Evolutionary conservation across 1,284 basidiomycete species (phyloP).

Genomic region (Microbotryum silenes-acaulis): DNA sequence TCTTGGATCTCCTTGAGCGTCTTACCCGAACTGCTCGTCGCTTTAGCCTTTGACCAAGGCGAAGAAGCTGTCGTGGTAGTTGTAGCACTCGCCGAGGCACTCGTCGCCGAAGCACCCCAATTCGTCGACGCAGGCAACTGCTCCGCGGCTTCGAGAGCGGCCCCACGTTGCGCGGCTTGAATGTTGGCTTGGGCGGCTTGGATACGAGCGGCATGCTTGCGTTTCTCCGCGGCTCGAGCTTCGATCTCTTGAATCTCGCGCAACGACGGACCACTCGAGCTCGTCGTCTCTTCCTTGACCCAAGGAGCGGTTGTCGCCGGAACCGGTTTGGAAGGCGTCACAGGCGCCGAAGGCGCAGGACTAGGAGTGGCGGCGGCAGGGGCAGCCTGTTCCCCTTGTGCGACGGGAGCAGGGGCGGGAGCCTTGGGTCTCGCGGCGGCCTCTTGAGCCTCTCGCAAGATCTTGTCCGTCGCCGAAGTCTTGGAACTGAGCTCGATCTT

Average conservation of each 20-base stretch:
- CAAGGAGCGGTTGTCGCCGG: conserved; percentile 32
- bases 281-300: conserved; percentile 32
- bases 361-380: conserved; percentile 1
- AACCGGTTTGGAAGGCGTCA: conserved; percentile 1
- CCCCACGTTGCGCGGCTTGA: conserved; percentile 42
- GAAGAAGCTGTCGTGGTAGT: conserved; percentile 43
- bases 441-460: too few species aligned
- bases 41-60: conserved; percentile 35
- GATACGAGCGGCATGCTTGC: conserved; percentile 55
- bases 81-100: conserved; percentile 45
- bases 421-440: not conserved
- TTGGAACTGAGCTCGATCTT: too few species aligned
- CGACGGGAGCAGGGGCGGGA: not conserved
- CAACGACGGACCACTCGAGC: conserved; percentile 48
- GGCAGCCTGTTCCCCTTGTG: not conserved
- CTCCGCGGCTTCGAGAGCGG: conserved; percentile 38
- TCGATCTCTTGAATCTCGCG: conserved; percentile 95
- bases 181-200: conserved; percentile 49
- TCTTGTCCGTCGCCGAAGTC: too few species aligned
- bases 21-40: conserved; percentile 48
- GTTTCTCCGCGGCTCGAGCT: conserved; percentile 64
- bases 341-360: not conserved
- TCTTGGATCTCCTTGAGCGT: conserved; percentile 98
- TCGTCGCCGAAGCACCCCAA: conserved; percentile 60
- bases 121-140: conserved; percentile 51